A percentile compares a stretch with the other conserved stretches of the same genome.
phyloP scores from a whole-genome alignment of 345 rosid species.

The Salix purpurea region DNA sequence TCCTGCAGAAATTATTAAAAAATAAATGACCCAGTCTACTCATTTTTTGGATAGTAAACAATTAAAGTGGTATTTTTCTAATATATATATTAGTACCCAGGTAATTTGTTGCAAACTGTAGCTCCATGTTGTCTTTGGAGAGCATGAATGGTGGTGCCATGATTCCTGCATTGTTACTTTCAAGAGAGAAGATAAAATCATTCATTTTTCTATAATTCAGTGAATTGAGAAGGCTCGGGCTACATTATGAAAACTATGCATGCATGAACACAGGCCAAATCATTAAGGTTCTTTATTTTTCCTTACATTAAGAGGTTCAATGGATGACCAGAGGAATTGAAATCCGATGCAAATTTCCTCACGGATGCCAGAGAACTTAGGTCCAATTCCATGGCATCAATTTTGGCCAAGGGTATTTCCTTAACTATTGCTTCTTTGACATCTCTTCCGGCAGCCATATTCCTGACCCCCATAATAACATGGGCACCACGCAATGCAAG shows the following conservation, averaged over 20 bases:
- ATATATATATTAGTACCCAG: conserved; percentile 7
- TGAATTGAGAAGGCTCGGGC: background rate
- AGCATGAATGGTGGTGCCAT: conserved; percentile 32
- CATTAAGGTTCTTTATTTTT: background rate
- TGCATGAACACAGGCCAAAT: background rate
- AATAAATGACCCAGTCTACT: background rate
- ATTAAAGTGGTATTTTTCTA: background rate
- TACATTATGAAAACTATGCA: background rate
- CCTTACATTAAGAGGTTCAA: conserved; percentile 47
- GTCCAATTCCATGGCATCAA: conserved; percentile 37
- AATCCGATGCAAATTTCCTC: conserved; percentile 33
- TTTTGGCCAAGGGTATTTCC: conserved; percentile 14
- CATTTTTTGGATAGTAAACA: background rate
- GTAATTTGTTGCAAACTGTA: conserved; percentile 32
- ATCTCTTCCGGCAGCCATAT: conserved; percentile 24
- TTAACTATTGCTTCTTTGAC: conserved; percentile 32
- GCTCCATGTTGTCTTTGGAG: conserved; percentile 30
- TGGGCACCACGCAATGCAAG: conserved; percentile 26
- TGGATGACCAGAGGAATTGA: conserved; percentile 27
- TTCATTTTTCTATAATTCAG: background rate
- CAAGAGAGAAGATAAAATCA: conserved; percentile 8
- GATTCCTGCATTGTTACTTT: conserved; percentile 37
- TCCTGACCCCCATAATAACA: conserved; percentile 33
- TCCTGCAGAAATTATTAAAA: conserved; percentile 24
- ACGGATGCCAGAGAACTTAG: conserved; percentile 41